Conservation (phyloP, 257 asterid species). For the Fraxinus anomala region DNA sequence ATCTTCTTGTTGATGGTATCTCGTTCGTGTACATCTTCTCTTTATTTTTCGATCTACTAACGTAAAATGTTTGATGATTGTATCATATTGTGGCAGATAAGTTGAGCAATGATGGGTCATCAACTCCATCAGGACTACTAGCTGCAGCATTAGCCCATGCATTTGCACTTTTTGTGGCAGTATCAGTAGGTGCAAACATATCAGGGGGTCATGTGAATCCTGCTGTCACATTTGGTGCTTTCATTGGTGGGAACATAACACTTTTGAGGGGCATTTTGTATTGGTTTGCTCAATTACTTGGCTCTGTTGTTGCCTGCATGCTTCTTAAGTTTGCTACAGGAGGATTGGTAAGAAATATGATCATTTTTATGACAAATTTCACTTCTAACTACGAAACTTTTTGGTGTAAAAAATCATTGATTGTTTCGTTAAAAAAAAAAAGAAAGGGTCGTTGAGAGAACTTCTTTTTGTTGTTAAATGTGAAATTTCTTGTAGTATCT, state of each 20-base stretch:
- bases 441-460: neutral
- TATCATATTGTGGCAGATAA: neutral
- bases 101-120: neutral
- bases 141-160: conserved; percentile 28
- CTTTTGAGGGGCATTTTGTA: conserved; percentile 36
- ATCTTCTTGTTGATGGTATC: neutral
- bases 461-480: neutral
- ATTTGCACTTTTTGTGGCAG: conserved; percentile 44
- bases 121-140: neutral
- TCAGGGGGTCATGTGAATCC: conserved; percentile 54
- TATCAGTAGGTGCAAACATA: conserved; percentile 41
- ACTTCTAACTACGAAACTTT: neutral
- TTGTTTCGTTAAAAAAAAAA: too few relatives aligned
- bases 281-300: conserved; percentile 40
- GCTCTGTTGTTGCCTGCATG: conserved; percentile 35
- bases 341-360: conserved; percentile 22
- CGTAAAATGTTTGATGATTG: neutral
- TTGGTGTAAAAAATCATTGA: neutral
- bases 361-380: neutral
- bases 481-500: neutral
- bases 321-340: conserved; percentile 38
- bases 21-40: neutral
- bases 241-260: conserved; percentile 42
- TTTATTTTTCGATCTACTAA: neutral
- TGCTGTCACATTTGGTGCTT: conserved; percentile 43